These are phyloP conservation scores for Carex parvula DNA, from an alignment of 176 grass and related monocot species.

Conservation along the genomic window DNA sequence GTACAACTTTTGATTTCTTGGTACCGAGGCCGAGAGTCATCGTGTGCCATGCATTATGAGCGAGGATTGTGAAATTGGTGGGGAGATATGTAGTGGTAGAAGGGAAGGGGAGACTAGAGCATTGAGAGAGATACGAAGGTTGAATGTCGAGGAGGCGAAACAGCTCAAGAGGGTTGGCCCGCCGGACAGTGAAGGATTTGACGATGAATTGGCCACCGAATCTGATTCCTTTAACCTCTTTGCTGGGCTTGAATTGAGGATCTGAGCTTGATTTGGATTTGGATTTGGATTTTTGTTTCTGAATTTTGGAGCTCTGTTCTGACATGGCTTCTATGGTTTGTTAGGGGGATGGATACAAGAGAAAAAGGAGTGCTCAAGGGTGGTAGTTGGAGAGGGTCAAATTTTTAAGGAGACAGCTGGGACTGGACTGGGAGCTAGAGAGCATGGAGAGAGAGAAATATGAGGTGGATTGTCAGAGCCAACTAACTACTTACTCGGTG, in stretches of 20 bases:
- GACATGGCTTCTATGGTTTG: constrained; percentile 12
- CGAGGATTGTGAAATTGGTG: constrained; percentile 97
- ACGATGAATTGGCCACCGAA: constrained; percentile 94
- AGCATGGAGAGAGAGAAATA: constrained; percentile 4
- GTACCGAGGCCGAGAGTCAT: constrained; percentile 93
- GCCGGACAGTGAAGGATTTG: constrained; percentile 92
- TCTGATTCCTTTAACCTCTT: constrained; percentile 78
- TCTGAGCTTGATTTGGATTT: constrained; percentile 31
- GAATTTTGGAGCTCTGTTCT: constrained; percentile 17
- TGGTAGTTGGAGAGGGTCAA: constrained; percentile 1
- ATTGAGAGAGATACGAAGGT: constrained; percentile 79
- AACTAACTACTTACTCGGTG: constrained; percentile 17
- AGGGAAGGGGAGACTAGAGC: constrained; percentile 81
- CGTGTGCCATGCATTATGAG: constrained; percentile 97
- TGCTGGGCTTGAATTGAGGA: constrained; percentile 76
- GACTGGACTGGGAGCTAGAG: too few relatives aligned
- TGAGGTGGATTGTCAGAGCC: constrained; percentile 29
- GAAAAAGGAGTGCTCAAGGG: background rate
- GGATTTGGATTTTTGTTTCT: constrained; percentile 13
- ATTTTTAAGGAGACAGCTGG: background rate
- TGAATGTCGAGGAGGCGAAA: constrained; percentile 92
- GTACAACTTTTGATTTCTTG: constrained; percentile 86
- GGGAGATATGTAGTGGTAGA: constrained; percentile 82
- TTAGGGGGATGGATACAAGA: background rate
- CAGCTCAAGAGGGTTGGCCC: constrained; percentile 84